These are phyloP conservation scores for Apium graveolens DNA, from an alignment of 129 eudicot genomes.

Conservation along the genomic window DNA sequence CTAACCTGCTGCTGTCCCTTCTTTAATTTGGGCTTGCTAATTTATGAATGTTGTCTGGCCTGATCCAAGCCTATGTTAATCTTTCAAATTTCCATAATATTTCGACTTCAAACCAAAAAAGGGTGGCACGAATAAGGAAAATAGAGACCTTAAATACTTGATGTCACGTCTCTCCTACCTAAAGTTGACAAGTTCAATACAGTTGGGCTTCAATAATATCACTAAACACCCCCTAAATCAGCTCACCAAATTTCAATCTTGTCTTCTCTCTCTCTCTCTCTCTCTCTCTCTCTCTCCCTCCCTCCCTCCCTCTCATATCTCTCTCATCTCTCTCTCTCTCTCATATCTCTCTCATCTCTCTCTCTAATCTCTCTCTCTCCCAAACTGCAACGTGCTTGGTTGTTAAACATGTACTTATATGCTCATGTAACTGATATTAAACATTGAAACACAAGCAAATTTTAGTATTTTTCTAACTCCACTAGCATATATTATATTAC, in stretches of 20 bases:
- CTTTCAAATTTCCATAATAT: too few species aligned
- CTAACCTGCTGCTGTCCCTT: too few species aligned
- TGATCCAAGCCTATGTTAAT: background rate
- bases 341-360: background rate
- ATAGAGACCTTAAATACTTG: background rate
- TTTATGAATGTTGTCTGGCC: too few species aligned
- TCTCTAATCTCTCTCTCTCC: too few species aligned
- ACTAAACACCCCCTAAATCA: background rate
- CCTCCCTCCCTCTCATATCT: background rate
- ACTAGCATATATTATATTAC: background rate
- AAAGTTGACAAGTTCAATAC: background rate
- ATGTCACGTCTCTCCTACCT: background rate
- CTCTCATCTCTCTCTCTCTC: too few species aligned
- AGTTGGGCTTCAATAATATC: background rate
- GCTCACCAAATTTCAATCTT: background rate
- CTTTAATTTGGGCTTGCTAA: too few species aligned
- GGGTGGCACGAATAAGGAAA: background rate
- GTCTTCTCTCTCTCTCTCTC: background rate
- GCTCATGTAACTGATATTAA: background rate
- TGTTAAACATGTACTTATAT: background rate
- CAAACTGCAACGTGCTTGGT: constrained; percentile 2
- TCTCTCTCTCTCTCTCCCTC: too few species aligned
- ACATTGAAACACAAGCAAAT: background rate
- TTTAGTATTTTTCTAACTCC: background rate
- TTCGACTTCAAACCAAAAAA: background rate